phyloP scores from a whole-genome alignment of 78 protist genomes.

The Dictyostelium intermedium region DNA sequence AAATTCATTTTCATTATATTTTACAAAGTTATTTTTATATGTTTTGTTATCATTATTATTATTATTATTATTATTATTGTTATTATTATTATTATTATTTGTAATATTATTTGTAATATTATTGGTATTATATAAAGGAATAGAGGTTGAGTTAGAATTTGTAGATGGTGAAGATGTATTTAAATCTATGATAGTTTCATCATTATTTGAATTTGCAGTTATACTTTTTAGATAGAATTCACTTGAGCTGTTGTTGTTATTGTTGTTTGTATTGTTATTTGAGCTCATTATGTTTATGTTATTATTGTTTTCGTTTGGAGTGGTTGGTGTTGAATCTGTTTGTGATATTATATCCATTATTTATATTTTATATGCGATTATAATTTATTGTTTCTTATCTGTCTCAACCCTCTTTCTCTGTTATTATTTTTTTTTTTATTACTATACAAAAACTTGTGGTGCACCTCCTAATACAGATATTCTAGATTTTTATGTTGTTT shows the following conservation, averaged over 20 bases:
- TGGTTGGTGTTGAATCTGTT: background rate
- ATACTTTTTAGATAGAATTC: slow-evolving; percentile 1
- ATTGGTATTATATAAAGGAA: background rate
- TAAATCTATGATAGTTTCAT: background rate
- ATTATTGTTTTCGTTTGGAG: background rate
- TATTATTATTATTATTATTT: background rate
- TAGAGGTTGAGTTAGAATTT: background rate
- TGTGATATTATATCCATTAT: background rate
- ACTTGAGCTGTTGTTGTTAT: background rate
- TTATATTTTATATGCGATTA: no score
- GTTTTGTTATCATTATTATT: background rate
- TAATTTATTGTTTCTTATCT: no score
- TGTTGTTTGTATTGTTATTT: background rate
- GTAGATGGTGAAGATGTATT: background rate
- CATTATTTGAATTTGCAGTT: background rate
- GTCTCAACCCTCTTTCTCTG: background rate
- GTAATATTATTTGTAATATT: no score
- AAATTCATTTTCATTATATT: background rate
- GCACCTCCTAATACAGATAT: no score
- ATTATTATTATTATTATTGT: background rate
- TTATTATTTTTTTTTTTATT: no score
- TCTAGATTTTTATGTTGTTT: no score
- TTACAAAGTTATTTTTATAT: background rate
- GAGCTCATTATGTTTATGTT: background rate
- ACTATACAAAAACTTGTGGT: background rate